Percentiles rank a stretch among this genome's conserved stretches.
phyloP scores from a whole-genome alignment of 371 early-diverging fungal species.

The Haplosporangium sp. region DNA sequence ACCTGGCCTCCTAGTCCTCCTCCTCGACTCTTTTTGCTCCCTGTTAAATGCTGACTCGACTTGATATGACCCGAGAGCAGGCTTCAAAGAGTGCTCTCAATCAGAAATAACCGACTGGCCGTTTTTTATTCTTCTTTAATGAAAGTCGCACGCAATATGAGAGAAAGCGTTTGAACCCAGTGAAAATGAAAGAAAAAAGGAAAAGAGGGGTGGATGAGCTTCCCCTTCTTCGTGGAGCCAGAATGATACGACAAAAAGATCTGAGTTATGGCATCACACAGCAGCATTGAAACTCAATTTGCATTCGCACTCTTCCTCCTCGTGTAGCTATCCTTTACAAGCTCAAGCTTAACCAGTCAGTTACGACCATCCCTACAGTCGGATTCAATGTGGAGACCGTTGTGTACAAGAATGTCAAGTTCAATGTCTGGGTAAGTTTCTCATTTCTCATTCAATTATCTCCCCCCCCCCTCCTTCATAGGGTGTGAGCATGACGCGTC shows the following conservation, averaged over 20 bases:
- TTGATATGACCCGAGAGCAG: conserved; percentile 9
- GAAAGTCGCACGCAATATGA: too few relatives aligned
- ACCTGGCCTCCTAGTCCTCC: too few relatives aligned
- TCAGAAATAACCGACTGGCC: conserved; percentile 18
- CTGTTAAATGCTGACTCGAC: conserved; percentile 8
- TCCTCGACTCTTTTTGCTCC: not conserved
- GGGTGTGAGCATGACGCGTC: too few relatives aligned
- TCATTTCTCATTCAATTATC: not conserved
- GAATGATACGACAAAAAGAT: not conserved
- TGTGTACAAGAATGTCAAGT: conserved; percentile 91
- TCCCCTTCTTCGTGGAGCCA: too few relatives aligned
- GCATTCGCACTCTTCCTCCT: not conserved
- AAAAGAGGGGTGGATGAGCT: not conserved
- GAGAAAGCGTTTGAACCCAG: conserved; percentile 31
- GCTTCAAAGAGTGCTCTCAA: conserved; percentile 30
- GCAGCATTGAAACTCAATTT: not conserved
- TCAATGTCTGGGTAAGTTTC: conserved; percentile 83
- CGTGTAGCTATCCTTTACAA: conserved; percentile 86
- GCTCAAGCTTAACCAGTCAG: conserved; percentile 86
- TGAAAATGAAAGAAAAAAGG: not conserved
- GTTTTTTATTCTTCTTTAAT: conserved; percentile 2
- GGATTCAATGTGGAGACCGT: conserved; percentile 92
- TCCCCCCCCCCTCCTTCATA: too few relatives aligned
- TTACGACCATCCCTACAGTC: conserved; percentile 91
- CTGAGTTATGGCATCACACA: conserved; percentile 12